Percentiles rank a stretch among this genome's conserved stretches.
Conservation (phyloP, 2,329 filamentous ascomycete genomes). For the Zymoseptoria tritici region DNA sequence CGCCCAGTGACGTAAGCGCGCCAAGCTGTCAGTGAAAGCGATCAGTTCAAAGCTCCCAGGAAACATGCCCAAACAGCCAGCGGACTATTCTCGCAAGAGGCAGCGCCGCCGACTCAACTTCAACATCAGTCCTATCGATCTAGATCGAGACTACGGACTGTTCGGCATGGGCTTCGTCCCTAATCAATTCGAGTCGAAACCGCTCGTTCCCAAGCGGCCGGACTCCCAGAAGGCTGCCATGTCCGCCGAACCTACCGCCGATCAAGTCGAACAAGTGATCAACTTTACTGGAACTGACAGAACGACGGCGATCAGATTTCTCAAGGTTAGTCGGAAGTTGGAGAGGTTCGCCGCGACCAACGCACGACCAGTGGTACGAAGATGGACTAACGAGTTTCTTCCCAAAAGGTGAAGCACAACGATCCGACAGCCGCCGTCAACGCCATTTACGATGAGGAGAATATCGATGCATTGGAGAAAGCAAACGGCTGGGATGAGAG, state of each 20-base stretch:
- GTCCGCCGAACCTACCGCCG: slow-evolving; percentile 20
- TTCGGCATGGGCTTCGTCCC: slow-evolving; percentile 14
- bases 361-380: neutral
- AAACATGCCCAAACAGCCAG: neutral
- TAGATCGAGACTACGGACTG: neutral
- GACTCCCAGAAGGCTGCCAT: slow-evolving; percentile 19
- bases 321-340: slow-evolving; percentile 19
- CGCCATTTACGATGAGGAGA: slow-evolving; percentile 27
- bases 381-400: neutral
- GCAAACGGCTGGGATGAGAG: slow-evolving; percentile 25
- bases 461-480: slow-evolving; percentile 22
- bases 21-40: neutral
- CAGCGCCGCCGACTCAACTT: neutral
- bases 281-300: slow-evolving; percentile 13
- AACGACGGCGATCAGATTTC: slow-evolving; percentile 21
- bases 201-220: slow-evolving; percentile 8
- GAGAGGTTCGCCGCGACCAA: neutral
- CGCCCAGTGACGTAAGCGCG: neutral
- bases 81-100: neutral
- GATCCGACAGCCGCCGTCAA: slow-evolving; percentile 22
- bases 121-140: neutral
- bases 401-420: slow-evolving; percentile 26
- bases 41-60: neutral
- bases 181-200: slow-evolving; percentile 6
- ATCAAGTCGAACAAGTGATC: slow-evolving; percentile 19